Evolutionary conservation across 2,329 filamentous ascomycete genomes (phyloP), one percentile per base, ranked within the genome.

Genomic region (Alternaria metachromatica): DNA sequence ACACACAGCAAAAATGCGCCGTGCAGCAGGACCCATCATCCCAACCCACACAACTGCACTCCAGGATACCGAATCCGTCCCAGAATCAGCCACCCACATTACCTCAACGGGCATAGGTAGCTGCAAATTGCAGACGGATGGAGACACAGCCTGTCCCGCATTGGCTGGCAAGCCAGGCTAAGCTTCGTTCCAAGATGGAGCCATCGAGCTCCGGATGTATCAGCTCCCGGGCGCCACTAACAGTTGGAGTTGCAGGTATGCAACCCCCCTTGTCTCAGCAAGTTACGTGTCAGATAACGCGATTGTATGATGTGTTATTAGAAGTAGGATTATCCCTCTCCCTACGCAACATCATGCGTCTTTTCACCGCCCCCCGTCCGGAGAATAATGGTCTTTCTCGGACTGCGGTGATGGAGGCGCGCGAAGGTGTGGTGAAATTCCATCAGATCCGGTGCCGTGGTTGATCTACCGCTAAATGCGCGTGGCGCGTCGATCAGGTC

Each of bases 151-250:
- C 62, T n/a, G 18, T 46, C 43, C 63, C 58, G 54, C 56, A 74
- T 74, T 75, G 73, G 73, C 55, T 62, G 57, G 28, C n/a, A 26
- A 33, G 41, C 64, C 64, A 58, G 60, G 67, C 65, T 75, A 75
- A 78, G 77, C 74, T 76, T 74, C 49, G 74, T 75, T 75, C 70
- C 71, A 76, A 69, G 72, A 65, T 50, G 48, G 65, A 46, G 54
- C 68, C 65, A 67, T 69, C 64, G 66, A 57, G 45, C 64, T 69
- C 72, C 76, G 77, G 76, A 77, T 76, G 76, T 74, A 64, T 72
- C 73, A 76, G 23, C 62, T 74, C 71, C 77, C 76, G 77, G 28
- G 69, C 71, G 73, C 74, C 70, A 78, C 69, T 53, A 55, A 74
- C 76, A 70, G 30, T 51, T 53, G 44, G 51, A 62, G 77, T 78